phyloP scores from a whole-genome alignment of 1,284 basidiomycete species.

The Ustilago xerochloae region DNA sequence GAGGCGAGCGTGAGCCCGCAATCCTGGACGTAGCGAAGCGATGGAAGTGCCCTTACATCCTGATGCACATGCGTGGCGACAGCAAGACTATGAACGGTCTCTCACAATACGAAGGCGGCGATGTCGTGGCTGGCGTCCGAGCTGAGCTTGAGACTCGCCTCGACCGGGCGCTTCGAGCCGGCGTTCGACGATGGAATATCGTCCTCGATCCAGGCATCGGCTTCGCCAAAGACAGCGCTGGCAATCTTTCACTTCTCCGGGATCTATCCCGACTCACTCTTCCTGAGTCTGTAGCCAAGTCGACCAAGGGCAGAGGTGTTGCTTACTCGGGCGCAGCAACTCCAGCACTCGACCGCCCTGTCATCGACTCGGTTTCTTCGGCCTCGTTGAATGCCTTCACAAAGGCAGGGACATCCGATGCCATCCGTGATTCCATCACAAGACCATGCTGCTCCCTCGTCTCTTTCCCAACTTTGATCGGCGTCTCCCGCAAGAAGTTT shows the following conservation, averaged over 20 bases:
- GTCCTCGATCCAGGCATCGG: slow-evolving; percentile 93
- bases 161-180: slow-evolving; percentile 77
- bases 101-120: slow-evolving; percentile 75
- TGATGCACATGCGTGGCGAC: slow-evolving; percentile 94
- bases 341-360: slow-evolving; percentile 24
- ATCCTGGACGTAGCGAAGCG: slow-evolving; percentile 78
- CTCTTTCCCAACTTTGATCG: slow-evolving; percentile 60
- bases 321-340: slow-evolving; percentile 27
- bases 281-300: slow-evolving; percentile 27
- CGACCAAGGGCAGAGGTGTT: slow-evolving; percentile 30
- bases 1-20: slow-evolving; percentile 72
- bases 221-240: slow-evolving; percentile 87
- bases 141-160: slow-evolving; percentile 81
- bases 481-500: slow-evolving; percentile 64
- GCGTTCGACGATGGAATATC: slow-evolving; percentile 88
- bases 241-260: slow-evolving; percentile 76
- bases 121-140: slow-evolving; percentile 78
- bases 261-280: slow-evolving; percentile 33
- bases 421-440: slow-evolving; percentile 29
- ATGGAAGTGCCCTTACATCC: slow-evolving; percentile 73
- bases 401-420: not conserved
- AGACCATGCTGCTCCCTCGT: slow-evolving; percentile 48
- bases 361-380: slow-evolving; percentile 11
- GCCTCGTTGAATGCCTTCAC: not conserved
- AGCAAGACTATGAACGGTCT: slow-evolving; percentile 71